These are phyloP conservation scores for Aureobasidium sp. DNA, from an alignment of 2,329 filamentous ascomycete species.

Conservation along the genomic window DNA sequence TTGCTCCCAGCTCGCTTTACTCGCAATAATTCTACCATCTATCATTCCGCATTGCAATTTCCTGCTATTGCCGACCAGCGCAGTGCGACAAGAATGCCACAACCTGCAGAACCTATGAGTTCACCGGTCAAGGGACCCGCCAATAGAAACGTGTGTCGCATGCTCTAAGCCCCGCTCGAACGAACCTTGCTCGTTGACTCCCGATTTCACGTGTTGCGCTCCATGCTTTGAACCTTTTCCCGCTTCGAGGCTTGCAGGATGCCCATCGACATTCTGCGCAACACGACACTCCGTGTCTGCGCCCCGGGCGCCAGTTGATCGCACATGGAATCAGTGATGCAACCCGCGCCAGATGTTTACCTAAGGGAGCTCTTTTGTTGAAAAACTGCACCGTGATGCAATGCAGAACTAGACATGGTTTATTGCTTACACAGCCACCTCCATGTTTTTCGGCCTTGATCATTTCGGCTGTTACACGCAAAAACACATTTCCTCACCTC, in stretches of 20 bases:
- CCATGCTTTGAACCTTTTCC: background rate
- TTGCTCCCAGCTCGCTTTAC: background rate
- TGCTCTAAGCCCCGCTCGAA: conserved; percentile 7
- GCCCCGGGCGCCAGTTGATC: background rate
- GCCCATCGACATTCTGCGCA: background rate
- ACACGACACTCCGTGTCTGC: background rate
- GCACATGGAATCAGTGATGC: no score
- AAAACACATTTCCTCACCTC: background rate
- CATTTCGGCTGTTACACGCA: background rate
- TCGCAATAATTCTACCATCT: background rate
- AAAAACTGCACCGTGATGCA: background rate
- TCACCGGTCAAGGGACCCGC: conserved; percentile 1
- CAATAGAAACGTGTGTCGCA: conserved; percentile 9
- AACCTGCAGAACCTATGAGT: background rate
- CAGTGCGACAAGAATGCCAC: background rate
- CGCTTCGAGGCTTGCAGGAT: background rate
- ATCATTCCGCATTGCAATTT: background rate
- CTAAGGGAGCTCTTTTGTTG: background rate
- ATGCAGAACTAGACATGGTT: background rate
- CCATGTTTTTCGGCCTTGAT: background rate
- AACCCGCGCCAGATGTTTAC: no score
- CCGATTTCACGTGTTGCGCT: conserved; percentile 2
- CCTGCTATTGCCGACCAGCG: background rate
- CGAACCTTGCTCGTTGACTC: conserved; percentile 1
- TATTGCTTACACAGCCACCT: conserved; percentile 3